A percentile compares a stretch with the other conserved stretches of the same genome.
Conservation (phyloP, 2,329 filamentous ascomycete species). For the Alternaria ventricosa region DNA sequence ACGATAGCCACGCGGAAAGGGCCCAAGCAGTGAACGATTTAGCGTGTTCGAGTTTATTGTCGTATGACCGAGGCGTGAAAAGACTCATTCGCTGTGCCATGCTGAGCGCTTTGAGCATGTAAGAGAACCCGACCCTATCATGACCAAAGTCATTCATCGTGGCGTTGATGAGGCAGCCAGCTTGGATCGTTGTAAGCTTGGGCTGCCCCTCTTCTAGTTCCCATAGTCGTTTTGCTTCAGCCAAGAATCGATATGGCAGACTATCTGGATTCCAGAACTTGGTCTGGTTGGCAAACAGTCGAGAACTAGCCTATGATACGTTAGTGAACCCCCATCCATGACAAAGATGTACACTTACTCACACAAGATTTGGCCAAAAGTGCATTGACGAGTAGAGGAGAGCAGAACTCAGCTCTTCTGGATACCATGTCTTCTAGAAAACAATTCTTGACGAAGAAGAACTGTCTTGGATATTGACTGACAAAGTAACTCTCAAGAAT, state of each 20-base stretch:
- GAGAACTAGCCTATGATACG: conserved; percentile 8
- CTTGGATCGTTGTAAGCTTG: conserved; percentile 23
- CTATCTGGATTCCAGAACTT: conserved; percentile 23
- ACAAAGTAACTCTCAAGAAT: conserved; percentile 21
- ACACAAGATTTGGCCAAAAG: conserved; percentile 29
- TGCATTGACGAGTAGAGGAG: conserved; percentile 26
- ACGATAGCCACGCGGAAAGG: conserved; percentile 9
- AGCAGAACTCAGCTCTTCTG: conserved; percentile 18
- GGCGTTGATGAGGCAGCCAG: conserved; percentile 17
- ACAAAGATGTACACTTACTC: conserved; percentile 2
- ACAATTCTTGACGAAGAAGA: conserved; percentile 23
- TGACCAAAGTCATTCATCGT: conserved; percentile 11
- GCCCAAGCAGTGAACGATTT: conserved; percentile 20
- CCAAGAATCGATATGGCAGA: conserved; percentile 23
- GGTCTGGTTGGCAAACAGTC: conserved; percentile 4
- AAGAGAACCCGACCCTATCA: conserved; percentile 14
- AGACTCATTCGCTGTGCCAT: conserved; percentile 22
- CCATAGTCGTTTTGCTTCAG: conserved; percentile 31
- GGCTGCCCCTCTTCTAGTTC: conserved; percentile 13
- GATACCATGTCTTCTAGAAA: conserved; percentile 29
- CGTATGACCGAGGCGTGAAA: conserved; percentile 5
- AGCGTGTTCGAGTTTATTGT: conserved; percentile 1
- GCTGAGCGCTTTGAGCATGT: conserved; percentile 12
- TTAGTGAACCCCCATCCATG: not conserved
- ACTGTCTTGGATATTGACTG: conserved; percentile 14